Evolutionary conservation across 805 yeast species (phyloP), one percentile per base, ranked within the genome.

Genomic region (Maudiozyma barnettii): DNA sequence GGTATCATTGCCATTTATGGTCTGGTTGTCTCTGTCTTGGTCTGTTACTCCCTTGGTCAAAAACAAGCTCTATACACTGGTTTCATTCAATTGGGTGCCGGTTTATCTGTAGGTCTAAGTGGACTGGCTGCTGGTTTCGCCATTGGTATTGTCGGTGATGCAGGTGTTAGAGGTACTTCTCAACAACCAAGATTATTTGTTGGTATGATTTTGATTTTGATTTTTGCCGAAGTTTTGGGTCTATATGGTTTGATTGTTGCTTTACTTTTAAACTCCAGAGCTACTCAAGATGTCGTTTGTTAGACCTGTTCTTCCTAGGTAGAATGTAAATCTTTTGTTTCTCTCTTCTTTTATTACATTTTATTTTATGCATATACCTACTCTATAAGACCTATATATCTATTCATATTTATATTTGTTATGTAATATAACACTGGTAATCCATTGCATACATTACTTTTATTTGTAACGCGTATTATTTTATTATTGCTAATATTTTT

Each of bases 1-100:
- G 99, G 99, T 91, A 91, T 91, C 66, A 89, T 91, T 74, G 96
- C 98, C 74, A 90, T 91, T 74, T 91, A 91, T 69, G 99, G 99
- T 50, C 75, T 91, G 65, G 98, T 91, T 54, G 97, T 91, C 50
- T 85, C 96, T 29, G 99, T 91, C 55, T 79, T 91, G 67, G 91
- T 91, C 54, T 84, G 96, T 47, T 93, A 86, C 62, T 81, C 91
- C 45, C 78, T 91, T 63, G 81, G 80, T 64, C 97, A 90, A 72
- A 76, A 79, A 60, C 96, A 90, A 73, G 95, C 98, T 48, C 75
- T 91, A 56, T 91, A 86, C 77, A 88, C 96, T 52, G 98, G 98
- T 57, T 91, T 91, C 77, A 89, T 91, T 71, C 99, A 91, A 75
- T 77, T 91, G 63, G 98, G 96, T 72, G 96, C 97, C 51, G 99